Evolutionary conservation across 768 basidiomycete genomes (phyloP), one percentile per base, ranked within the genome.

Genomic region (Agaricus sinodeliciosus): DNA sequence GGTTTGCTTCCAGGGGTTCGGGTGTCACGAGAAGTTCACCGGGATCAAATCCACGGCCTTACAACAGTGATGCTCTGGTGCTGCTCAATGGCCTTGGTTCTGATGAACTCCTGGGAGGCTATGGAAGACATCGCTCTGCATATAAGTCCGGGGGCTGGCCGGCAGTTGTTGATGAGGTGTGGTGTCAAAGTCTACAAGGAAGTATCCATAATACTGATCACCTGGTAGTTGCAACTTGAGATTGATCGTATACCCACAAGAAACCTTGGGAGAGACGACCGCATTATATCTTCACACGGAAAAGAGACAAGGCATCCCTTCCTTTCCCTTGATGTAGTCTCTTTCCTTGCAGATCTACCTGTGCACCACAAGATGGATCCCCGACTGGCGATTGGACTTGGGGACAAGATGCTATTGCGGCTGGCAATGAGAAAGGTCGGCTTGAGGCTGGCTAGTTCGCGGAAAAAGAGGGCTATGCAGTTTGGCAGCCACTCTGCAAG

Each of bases 401-500:
- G 96, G 1, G 96, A 98, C 64, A 99, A 99, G 72, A 75, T 87
- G 68, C 63, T 99, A 42, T 63, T 98, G 48, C 72, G 95, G 50
- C 64, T 87, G 26, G 83, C 86, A 1, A 82, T 87, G 34, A 69
- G 72, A 56, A 80, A 80, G 58, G 60, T 93, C n/a, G 94, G 94
- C 0, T 72, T 97, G 40, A 67, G 77, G 2, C 80, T 84, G 57
- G 90, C 91, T 4, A 87, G 87, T 56, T 54, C 59, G 48, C 73
- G 90, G 57, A 93, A 87, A 65, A 99, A 99, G 70, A 67, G 89
- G 54, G 96, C 96, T 12, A 96, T 97, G 89, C 96, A 98, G 62
- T 99, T 99, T 70, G 95, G 95, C 15, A 89, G 81, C 61, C 82
- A 84, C 67, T 88, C 90, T 27, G 90, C 90, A 15, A 72, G 89